A percentile compares a stretch with the other conserved stretches of the same genome.
Conservation (phyloP, 805 yeast genomes). For the Gaillardinia entomophila region DNA sequence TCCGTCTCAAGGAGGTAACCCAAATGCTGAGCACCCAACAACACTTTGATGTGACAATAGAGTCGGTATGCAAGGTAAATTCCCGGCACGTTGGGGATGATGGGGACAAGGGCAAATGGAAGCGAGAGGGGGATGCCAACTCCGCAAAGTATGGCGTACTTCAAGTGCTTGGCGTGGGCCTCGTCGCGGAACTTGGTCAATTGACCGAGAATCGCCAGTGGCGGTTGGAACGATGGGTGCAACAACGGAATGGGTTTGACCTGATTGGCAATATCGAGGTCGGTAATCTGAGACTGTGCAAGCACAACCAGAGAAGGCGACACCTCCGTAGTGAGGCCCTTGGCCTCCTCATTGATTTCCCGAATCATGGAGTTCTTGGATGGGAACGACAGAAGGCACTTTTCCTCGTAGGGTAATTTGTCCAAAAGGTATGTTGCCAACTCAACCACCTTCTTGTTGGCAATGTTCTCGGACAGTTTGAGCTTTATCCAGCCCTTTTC, state of each 20-base stretch:
- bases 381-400: conserved; percentile 71
- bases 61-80: conserved; percentile 76
- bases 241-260: conserved; percentile 35
- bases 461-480: conserved; percentile 44
- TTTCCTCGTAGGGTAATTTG: conserved; percentile 75
- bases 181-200: conserved; percentile 35
- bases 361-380: conserved; percentile 55
- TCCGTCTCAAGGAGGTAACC: conserved; percentile 48
- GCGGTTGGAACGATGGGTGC: conserved; percentile 31
- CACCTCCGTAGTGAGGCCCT: conserved; percentile 1
- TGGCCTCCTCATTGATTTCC: conserved; percentile 29
- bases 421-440: conserved; percentile 49
- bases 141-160: conserved; percentile 47
- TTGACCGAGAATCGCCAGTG: conserved; percentile 28
- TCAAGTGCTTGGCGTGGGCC: conserved; percentile 50
- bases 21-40: conserved; percentile 67
- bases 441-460: conserved; percentile 56
- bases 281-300: conserved; percentile 21
- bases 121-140: conserved; percentile 68
- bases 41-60: conserved; percentile 80
- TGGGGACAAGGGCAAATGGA: conserved; percentile 76
- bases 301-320: conserved; percentile 9
- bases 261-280: conserved; percentile 22
- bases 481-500: conserved; percentile 58
- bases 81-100: conserved; percentile 91